A percentile compares a stretch with the other conserved stretches of the same genome.
Conservation (phyloP, 441 rosid species). For the Populus hybrid region DNA sequence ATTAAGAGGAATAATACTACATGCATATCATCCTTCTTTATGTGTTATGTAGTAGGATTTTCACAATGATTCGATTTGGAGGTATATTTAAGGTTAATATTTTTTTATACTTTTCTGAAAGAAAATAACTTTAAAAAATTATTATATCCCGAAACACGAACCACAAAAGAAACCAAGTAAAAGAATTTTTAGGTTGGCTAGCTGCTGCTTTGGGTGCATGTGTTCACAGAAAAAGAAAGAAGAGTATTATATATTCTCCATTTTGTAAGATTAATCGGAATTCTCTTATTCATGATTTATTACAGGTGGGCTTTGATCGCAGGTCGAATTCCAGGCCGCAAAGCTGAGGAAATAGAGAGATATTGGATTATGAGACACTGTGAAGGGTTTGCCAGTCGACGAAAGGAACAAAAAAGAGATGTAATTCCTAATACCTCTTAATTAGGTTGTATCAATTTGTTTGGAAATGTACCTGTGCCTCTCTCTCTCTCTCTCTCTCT, state of each 20-base stretch:
- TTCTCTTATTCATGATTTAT: not conserved
- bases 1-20: no score
- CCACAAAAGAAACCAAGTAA: no score
- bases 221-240: not conserved
- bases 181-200: not conserved
- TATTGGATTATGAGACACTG: conserved; percentile 91
- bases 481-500: not conserved
- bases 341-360: conserved; percentile 88
- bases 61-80: no score
- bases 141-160: no score
- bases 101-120: no score
- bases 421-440: not conserved
- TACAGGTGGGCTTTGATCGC: conserved; percentile 85
- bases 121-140: no score
- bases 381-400: conserved; percentile 45
- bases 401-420: conserved; percentile 25
- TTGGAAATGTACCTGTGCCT: not conserved
- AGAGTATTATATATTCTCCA: not conserved
- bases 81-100: no score
- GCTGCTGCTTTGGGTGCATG: not conserved
- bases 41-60: no score
- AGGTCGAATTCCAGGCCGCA: conserved; percentile 79
- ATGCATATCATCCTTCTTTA: no score
- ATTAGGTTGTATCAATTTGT: not conserved
- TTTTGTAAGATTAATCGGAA: not conserved